Conservation (phyloP, 1,139 yeast species). For the Debaryomycetaceae sp. region DNA sequence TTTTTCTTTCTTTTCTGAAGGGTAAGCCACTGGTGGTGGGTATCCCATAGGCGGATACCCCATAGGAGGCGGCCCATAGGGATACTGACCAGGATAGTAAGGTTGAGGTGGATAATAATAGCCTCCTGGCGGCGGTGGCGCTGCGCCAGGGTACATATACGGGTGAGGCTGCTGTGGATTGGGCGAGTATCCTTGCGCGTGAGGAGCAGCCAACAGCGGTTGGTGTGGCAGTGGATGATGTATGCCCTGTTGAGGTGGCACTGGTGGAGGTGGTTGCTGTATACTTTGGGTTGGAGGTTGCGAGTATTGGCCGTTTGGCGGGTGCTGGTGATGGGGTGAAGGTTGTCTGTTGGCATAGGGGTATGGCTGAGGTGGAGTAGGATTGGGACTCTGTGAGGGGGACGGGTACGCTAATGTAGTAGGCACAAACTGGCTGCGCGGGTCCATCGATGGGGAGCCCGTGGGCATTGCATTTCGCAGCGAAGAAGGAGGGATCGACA, state of each 20-base stretch:
- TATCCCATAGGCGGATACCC: conserved; percentile 11
- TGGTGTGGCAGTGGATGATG: not conserved
- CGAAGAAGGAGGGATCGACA: no score
- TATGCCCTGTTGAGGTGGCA: not conserved
- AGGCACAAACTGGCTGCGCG: no score
- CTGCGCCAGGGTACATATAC: conserved; percentile 12
- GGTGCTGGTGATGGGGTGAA: no score
- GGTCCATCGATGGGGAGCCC: no score
- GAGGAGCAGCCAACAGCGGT: not conserved
- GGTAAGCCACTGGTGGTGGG: conserved; percentile 8
- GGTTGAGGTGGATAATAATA: conserved; percentile 8
- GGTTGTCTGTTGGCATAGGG: no score
- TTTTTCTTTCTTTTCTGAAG: conserved; percentile 10
- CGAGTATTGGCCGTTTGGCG: no score
- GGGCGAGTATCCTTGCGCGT: not conserved
- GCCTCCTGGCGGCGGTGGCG: conserved; percentile 10
- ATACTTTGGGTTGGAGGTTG: not conserved
- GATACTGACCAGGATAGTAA: conserved; percentile 7
- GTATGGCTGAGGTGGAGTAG: no score
- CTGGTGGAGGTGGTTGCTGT: conserved; percentile 2
- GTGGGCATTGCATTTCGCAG: no score
- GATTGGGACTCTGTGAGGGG: no score
- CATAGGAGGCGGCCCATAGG: conserved; percentile 11
- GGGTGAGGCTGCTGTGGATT: conserved; percentile 14
- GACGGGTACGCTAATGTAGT: no score